Evolutionary conservation across 176 grass and related monocot species (phyloP), one percentile per base, ranked within the genome.

Genomic region (Musa itinerans): DNA sequence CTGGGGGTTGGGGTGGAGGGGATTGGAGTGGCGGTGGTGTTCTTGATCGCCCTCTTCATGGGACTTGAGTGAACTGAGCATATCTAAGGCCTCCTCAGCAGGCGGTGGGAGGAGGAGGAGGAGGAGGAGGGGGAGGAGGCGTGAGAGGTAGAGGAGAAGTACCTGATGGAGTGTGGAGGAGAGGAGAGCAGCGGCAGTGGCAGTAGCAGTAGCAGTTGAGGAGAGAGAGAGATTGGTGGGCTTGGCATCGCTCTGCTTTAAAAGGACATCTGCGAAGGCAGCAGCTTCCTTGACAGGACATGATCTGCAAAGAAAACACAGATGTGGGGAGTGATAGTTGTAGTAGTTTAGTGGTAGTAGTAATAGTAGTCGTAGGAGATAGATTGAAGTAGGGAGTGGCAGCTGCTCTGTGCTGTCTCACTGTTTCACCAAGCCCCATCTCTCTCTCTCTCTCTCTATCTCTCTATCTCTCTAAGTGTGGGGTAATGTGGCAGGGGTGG

Each of bases 281-380:
- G 92, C 74, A 87, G 85, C 92, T 88, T 96, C 89, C 81, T 82
- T 92, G 87, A 92, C 83, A 92, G 92, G 85, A 90, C 92, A 92
- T 88, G 82, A 92, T 96, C 89, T 89, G 85, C 87, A 86, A 99
- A 91, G 87, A 91, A 89, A 78, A 90, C 84, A 53, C 68, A 75
- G 66, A 62, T 80, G 58, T 76, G 63, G 76, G 68, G 83, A 57
- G 78, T 73, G 81, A 81, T 87, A 54, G 83, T 78, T 68, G 81
- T 52, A 83, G 62, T 81, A 69, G 23, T 43, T 34, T 75, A 83
- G 82, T 72, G 72, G 77, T 77, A 22, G 17, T 29, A 43, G 34
- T n/a, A 78, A 50, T 69, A 78, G 65, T 49, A 79, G 76, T 68
- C 75, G 78, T 73, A 73, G 52, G 6, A 54, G 68, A 65, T 22